phyloP scores from a whole-genome alignment of 192 early-diverging fungal genomes.

The Lunasporangiospora selenospora region DNA sequence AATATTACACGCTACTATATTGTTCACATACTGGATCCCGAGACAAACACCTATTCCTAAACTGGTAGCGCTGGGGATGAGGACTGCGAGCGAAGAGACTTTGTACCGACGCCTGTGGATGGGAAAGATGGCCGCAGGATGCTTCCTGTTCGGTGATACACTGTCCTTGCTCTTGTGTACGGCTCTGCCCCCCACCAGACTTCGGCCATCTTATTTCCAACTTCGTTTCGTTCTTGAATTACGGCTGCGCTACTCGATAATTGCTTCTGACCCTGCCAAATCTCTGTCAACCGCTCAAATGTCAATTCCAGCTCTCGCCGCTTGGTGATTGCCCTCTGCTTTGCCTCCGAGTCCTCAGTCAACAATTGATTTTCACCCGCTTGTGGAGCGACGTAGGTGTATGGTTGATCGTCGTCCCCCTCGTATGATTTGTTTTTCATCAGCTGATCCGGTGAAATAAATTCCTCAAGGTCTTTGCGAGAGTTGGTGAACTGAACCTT shows the following conservation, averaged over 20 bases:
- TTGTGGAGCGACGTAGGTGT: slow-evolving; percentile 9
- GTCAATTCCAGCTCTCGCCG: slow-evolving; percentile 41
- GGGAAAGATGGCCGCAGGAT: slow-evolving; percentile 14
- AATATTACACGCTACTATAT: too few relatives aligned
- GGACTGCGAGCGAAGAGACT: too few relatives aligned
- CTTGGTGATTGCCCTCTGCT: slow-evolving; percentile 12
- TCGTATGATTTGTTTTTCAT: slow-evolving; percentile 26
- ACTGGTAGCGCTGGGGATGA: too few relatives aligned
- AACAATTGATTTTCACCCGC: slow-evolving; percentile 15
- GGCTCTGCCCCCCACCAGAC: slow-evolving; percentile 35
- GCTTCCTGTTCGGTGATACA: slow-evolving; percentile 34
- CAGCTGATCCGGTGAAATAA: slow-evolving; percentile 54
- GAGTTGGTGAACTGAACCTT: slow-evolving; percentile 79
- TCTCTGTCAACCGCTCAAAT: slow-evolving; percentile 38
- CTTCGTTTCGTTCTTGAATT: slow-evolving; percentile 36
- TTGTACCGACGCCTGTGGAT: too few relatives aligned
- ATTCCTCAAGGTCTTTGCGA: slow-evolving; percentile 63
- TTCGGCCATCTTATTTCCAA: slow-evolving; percentile 29
- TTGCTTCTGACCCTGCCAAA: slow-evolving; percentile 47
- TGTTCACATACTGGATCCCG: too few relatives aligned
- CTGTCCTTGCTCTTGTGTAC: slow-evolving; percentile 27
- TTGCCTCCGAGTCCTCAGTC: slow-evolving; percentile 24
- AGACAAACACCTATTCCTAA: too few relatives aligned
- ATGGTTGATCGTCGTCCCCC: slow-evolving; percentile 22
- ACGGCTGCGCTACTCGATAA: slow-evolving; percentile 32